Evolutionary conservation across 768 basidiomycete species (phyloP), one percentile per base, ranked within the genome.

Genomic region (Lactarius akahatsu): DNA sequence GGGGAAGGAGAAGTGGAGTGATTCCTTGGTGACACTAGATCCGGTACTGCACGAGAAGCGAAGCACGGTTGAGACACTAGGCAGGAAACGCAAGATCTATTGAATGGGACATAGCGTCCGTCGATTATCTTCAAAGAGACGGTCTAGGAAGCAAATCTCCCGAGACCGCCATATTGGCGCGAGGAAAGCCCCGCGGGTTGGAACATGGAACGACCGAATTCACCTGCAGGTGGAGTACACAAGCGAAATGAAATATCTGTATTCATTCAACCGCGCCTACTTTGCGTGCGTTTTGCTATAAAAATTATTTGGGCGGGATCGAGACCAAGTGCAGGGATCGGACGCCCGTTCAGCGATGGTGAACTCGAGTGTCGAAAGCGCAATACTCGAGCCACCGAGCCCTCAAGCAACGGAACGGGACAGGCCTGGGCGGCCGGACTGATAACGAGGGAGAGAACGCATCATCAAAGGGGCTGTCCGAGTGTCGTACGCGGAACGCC

Each of bases 61-160:
- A 67, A 67, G 57, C 62, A 56, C n/a, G 1, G 41, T 11, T 55
- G 40, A 60, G 45, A 61, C 57, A n/a, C 50, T 38, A 41, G 57
- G 38, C 15, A 36, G 52, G 65, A 54, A 57, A 66, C 40, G n/a
- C 66, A 32, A 63, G 62, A 43, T 58, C 62, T 59, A 62, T 57
- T 58, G 50, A 66, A 54, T 28, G 50, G 66, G 40, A 47, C 43
- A 63, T 50, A 59, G 62, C 43, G 30, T 26, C 61, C 47, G 66
- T 67, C 62, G 62, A 67, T 63, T 67, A 26, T 43, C 61, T 52
- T 59, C 34, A 57, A 59, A 28, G 34, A 45, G 61, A 23, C 66
- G 62, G 62, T 57, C 50, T 67, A 58, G 66, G 45, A 56, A 63
- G 66, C 52, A 67, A 63, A 67, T 67, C 66, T 40, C 32, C 66